Evolutionary conservation across 495 filamentous ascomycete genomes (phyloP), one percentile per base, ranked within the genome.

Genomic region (Aspergillus sclerotioniger): DNA sequence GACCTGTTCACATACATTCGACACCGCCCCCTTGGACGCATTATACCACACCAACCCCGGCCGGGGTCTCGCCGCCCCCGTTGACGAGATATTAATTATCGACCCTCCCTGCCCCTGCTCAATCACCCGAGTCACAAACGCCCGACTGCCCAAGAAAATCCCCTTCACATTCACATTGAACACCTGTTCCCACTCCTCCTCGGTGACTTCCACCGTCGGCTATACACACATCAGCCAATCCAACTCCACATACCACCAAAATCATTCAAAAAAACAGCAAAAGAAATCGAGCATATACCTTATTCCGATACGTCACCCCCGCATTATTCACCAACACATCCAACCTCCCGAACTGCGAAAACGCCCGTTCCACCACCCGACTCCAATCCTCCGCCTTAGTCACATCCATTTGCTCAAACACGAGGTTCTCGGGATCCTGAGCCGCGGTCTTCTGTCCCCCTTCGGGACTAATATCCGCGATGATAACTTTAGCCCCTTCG

Each of bases 31-130:
- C 67, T 89, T 89, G 33, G 80, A 83, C 3, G 84, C 82, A 63
- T 88, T 89, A 62, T 89, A 89, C 84, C 84, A 88, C 10, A 87
- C 84, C 54, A 89, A 71, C 3, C 84, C 83, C 6, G 85, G 84
- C n/a, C 86, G 76, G 3, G 86, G 86, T 53, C 86, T 75, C 20
- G 76, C 80, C 8, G 83, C 82, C 5, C 84, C 86, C 29, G 86
- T 86, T 7, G 80, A 84, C 1, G 85, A 83, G 37, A 88, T 83
- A 66, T 89, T 87, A 58, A 90, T 84, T 54, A 89, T 80, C 8
- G 70, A 77, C 0, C 85, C 85, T 6, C 84, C 82, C n/a, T 77
- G 68, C 13, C 81, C 78, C 57, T 82, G 80, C 54, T 81, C 75
- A 28, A 86, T 68, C 28, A 86, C 71, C 17, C 80, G 77, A 3